Conservation (phyloP, 805 yeast genomes). For the Starmerella floricola region DNA sequence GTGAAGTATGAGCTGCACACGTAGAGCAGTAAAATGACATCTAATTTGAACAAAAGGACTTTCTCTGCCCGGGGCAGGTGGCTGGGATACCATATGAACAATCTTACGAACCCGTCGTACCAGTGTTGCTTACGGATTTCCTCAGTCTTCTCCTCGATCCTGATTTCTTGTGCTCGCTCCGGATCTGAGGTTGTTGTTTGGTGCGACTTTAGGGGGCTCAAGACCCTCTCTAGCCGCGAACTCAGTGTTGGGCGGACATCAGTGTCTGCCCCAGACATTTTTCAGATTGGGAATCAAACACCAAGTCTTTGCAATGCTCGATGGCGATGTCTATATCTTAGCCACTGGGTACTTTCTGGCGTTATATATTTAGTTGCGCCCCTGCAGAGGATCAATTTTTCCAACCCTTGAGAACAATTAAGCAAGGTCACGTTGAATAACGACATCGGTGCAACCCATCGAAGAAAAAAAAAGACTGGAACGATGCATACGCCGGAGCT, state of each 20-base stretch:
- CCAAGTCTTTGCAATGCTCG: no score
- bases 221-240: background rate
- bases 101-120: conserved; percentile 24
- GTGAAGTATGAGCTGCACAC: conserved; percentile 33
- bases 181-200: background rate
- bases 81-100: conserved; percentile 28
- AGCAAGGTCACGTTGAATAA: background rate
- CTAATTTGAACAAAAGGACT: conserved; percentile 28
- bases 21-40: conserved; percentile 27
- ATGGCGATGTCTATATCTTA: no score
- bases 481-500: no score
- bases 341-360: background rate
- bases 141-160: conserved; percentile 6
- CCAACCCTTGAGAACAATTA: background rate
- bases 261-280: background rate
- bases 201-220: background rate
- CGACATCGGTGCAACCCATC: background rate
- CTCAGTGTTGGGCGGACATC: background rate
- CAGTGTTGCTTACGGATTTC: conserved; percentile 17
- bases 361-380: background rate
- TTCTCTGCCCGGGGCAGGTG: conserved; percentile 22
- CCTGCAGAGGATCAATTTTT: background rate
- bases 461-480: no score
- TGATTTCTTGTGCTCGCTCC: background rate
- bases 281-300: no score